Conservation (phyloP, 768 basidiomycete species). For the Mycena olivaceomarginata region DNA sequence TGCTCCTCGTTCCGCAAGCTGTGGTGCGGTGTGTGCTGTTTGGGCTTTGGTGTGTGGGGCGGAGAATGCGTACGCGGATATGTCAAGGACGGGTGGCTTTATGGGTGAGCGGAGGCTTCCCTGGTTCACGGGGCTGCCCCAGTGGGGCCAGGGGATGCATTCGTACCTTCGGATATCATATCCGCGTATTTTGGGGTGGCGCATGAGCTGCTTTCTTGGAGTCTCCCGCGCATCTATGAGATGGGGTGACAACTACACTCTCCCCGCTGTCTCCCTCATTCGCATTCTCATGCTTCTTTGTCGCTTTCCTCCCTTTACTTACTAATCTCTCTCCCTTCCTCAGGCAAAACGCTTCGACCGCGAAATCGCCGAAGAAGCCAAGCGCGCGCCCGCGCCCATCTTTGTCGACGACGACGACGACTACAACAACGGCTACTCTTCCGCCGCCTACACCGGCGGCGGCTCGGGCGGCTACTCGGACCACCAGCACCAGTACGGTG, state of each 20-base stretch:
- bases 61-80: too few species aligned
- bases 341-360: slow-evolving; percentile 69
- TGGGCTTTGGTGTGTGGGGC: too few species aligned
- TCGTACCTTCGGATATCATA: too few species aligned
- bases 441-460: slow-evolving; percentile 39
- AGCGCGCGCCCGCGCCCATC: slow-evolving; percentile 58
- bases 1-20: too few species aligned
- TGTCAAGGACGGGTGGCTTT: too few species aligned
- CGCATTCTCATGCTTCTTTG: background rate
- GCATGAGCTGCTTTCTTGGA: background rate
- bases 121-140: too few species aligned
- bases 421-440: slow-evolving; percentile 31
- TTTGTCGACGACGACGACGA: slow-evolving; percentile 64
- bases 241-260: background rate
- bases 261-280: background rate
- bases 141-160: too few species aligned
- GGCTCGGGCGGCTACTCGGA: background rate
- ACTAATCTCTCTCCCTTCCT: background rate
- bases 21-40: too few species aligned
- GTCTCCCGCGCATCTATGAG: too few species aligned
- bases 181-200: too few species aligned
- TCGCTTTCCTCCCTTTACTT: background rate
- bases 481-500: background rate
- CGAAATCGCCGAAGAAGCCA: slow-evolving; percentile 73
- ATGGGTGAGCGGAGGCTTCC: too few species aligned